Conservation (phyloP, 176 grass and related monocot genomes). For the Carex pumila region DNA sequence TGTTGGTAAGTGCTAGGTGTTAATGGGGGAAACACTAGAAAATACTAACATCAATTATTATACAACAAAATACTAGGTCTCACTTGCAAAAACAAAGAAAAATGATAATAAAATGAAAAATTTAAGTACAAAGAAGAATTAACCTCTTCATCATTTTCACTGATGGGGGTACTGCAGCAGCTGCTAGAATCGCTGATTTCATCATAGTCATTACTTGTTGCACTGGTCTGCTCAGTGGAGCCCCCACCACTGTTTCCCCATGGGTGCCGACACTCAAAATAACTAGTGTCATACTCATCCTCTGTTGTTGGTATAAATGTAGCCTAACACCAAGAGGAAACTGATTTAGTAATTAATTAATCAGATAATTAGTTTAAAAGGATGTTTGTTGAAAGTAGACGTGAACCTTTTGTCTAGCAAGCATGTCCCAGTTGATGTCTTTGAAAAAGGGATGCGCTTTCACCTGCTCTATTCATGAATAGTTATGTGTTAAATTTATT, state of each 20-base stretch:
- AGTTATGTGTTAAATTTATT: conserved; percentile 23
- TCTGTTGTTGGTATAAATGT: conserved; percentile 78
- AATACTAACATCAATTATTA: background rate
- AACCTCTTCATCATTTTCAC: conserved; percentile 86
- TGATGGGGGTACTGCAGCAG: conserved; percentile 68
- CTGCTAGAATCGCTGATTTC: conserved; percentile 65
- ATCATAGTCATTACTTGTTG: conserved; percentile 43
- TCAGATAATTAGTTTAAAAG: background rate
- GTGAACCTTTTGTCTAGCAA: conserved; percentile 72
- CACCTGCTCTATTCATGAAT: conserved; percentile 82
- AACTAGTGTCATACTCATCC: conserved; percentile 94
- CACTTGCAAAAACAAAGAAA: background rate
- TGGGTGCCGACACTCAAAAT: conserved; percentile 71
- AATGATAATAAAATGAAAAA: background rate
- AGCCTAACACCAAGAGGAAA: conserved; percentile 31
- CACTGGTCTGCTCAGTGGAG: conserved; percentile 31
- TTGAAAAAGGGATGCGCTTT: conserved; percentile 93
- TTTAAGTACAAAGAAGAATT: background rate
- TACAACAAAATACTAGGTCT: background rate
- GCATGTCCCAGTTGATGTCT: conserved; percentile 88
- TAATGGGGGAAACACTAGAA: background rate
- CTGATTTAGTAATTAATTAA: background rate
- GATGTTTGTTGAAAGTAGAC: background rate
- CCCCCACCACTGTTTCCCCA: conserved; percentile 46
- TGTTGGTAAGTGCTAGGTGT: too few species aligned